These are phyloP conservation scores for Penicillium thymicola DNA, from an alignment of 2,329 filamentous ascomycete species.

Conservation along the genomic window DNA sequence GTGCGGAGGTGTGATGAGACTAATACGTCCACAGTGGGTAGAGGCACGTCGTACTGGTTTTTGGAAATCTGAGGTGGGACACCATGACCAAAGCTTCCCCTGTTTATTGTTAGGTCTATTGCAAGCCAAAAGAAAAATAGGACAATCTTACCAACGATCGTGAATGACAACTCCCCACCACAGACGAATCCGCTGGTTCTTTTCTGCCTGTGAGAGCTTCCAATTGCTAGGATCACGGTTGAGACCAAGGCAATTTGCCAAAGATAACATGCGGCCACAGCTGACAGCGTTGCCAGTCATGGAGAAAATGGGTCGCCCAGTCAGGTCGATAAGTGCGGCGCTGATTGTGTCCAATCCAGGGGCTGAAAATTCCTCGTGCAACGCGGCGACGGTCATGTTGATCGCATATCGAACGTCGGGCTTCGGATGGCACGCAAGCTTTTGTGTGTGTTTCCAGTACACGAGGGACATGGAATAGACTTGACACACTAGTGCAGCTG, in stretches of 20 bases:
- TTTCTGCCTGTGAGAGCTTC: conserved; percentile 52
- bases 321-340: conserved; percentile 57
- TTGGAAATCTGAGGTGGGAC: conserved; percentile 53
- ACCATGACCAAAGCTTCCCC: conserved; percentile 56
- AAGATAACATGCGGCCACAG: conserved; percentile 52
- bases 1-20: conserved; percentile 35
- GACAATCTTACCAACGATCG: conserved; percentile 48
- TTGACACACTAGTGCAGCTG: conserved; percentile 55
- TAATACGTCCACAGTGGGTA: conserved; percentile 48
- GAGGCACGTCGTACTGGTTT: conserved; percentile 55
- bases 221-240: conserved; percentile 55
- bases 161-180: conserved; percentile 59
- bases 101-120: conserved; percentile 22
- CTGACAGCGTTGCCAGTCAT: conserved; percentile 58
- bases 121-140: neutral
- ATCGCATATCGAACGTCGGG: conserved; percentile 61
- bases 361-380: conserved; percentile 58
- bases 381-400: conserved; percentile 59
- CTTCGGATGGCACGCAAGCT: conserved; percentile 46
- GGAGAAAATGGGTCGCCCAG: conserved; percentile 58
- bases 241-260: conserved; percentile 55
- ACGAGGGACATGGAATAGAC: conserved; percentile 58
- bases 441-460: conserved; percentile 54
- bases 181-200: conserved; percentile 50
- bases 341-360: conserved; percentile 59